Base-by-base conservation (phyloP, 1,284 basidiomycete species). In the Boletus semigastroideus region DNA sequence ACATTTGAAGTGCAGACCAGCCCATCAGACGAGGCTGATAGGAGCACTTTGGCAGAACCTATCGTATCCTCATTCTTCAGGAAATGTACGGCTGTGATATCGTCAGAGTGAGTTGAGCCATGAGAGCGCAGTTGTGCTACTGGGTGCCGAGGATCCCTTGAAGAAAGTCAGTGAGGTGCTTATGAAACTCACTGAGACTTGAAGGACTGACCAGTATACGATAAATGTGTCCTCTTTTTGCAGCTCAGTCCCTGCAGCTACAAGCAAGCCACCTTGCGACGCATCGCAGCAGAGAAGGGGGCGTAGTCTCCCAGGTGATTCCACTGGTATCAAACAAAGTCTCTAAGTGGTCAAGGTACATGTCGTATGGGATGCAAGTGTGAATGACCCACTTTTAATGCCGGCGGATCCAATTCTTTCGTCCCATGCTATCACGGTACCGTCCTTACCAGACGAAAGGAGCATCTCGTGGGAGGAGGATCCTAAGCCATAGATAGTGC, bases 21-120 rank as follows among this genome's bases (percentile, higher is more conserved):
- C 3, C 89, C 90, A 56, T 92, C 89, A 0, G 87, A 79, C 0
- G 87, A 89, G 0, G 79, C 82, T 6, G 88, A 87, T 7, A 92
- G 75, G 16, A 89, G 68, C 39, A 78, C 60, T 47, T 70, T 75
- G 39, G 57, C 52, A n/a, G 65, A 62, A 37, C 53, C 59, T 27
- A 70, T 60, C 58, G 65, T 19, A 36, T 45, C 39, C 33, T 40
- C 54, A 25, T 30, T 43, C 27, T 65, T 65, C 39, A 60, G 68
- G 54, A 90, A 90, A 28, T 81, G 79, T 4, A 91, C 61, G 4
- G 77, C 73, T 1, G 89, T 90, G 48, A 90, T 77, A 63, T 92
- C 87, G 66, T 92, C 87, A 6, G 89, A 89, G 64, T 91, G 87
- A 0, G 86, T 89, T 13, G 82, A 86, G 2, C 76, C 72, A 62